Conservation (phyloP, 2,329 filamentous ascomycete species). For the Neurospora sp. region DNA sequence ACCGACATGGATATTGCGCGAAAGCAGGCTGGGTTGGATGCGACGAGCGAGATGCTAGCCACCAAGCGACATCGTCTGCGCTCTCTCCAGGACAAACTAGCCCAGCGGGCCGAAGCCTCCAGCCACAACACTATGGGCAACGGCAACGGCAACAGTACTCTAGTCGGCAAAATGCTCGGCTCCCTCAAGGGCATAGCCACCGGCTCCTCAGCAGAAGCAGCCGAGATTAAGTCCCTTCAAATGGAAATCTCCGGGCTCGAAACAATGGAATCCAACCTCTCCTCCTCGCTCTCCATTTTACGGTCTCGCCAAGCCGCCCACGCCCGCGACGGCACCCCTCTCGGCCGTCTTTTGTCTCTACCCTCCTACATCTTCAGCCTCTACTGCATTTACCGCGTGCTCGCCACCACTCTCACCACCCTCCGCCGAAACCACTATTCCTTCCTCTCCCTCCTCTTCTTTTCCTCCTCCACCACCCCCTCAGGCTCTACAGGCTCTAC, state of each 20-base stretch:
- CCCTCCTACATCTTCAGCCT: constrained; percentile 61
- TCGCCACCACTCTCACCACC: constrained; percentile 59
- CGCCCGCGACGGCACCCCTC: constrained; percentile 53
- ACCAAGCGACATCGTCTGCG: constrained; percentile 65
- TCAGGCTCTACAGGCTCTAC: constrained; percentile 24
- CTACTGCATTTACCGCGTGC: constrained; percentile 78
- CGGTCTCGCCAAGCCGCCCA: constrained; percentile 53
- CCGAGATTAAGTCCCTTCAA: constrained; percentile 52
- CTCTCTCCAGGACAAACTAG: constrained; percentile 54
- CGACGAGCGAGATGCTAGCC: constrained; percentile 68
- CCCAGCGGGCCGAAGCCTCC: constrained; percentile 15
- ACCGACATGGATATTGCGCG: constrained; percentile 65
- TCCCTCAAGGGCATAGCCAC: constrained; percentile 48
- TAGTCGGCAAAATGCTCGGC: constrained; percentile 66
- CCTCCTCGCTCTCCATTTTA: constrained; percentile 53
- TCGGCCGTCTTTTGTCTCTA: constrained; percentile 54
- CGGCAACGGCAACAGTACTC: constrained; percentile 36
- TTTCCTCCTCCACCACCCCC: constrained; percentile 11
- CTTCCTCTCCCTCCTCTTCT: neutral
- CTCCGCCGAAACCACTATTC: constrained; percentile 45
- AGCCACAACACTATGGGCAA: constrained; percentile 10
- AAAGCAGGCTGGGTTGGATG: constrained; percentile 69
- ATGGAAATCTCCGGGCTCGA: constrained; percentile 72
- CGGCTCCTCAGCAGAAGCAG: constrained; percentile 44
- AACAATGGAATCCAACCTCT: constrained; percentile 65